Evolutionary conservation across 179 eudicot species (phyloP), one percentile per base, ranked within the genome.

Genomic region (Actinidia arguta): DNA sequence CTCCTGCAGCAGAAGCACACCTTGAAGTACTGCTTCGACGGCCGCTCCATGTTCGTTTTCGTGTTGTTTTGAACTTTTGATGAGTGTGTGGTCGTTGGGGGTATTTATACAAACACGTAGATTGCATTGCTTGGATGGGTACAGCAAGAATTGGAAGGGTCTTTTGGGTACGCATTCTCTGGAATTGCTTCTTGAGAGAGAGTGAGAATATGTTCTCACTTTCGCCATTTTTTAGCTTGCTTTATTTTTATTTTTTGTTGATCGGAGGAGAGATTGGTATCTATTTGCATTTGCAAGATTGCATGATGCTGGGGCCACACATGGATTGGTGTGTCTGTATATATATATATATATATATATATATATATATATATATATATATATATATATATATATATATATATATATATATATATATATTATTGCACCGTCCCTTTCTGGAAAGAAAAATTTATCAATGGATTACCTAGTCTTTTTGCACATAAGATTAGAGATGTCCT

Each of bases 1-100:
- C 99, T 92, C 27, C 91, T 86, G 87, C 93, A 97, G 71, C 98
- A 97, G 82, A 90, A 93, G 88, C 98, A 95, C 6, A 94, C 91
- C 74, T 72, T 88, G 88, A 89, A 97, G 0, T 95, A 87, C 63
- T 95, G 98, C 78, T 89, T 92, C 10, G 94, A 84, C 94, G 89
- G 80, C 71, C 78, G 50, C 12, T 44, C 66, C 24, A 71, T 22
- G 46, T 31, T 12, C 72, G 9, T 18, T n/a, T 27, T 2, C 10
- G 46, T 47, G 56, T 20, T 47, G 10, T 22, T 13, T 22, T 13
- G 39, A 51, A 6, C 31, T 73, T 73, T 13, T 10, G 17, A 16
- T n/a, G 1, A 6, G 17, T 2, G n/a, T n/a, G n/a, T n/a, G n/a
- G n/a, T n/a, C 5, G 8, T 73, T 14, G 59, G 25, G 44, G 8